phyloP scores from a whole-genome alignment of 352 stramenopile species.

The Globisporangium nodosum region DNA sequence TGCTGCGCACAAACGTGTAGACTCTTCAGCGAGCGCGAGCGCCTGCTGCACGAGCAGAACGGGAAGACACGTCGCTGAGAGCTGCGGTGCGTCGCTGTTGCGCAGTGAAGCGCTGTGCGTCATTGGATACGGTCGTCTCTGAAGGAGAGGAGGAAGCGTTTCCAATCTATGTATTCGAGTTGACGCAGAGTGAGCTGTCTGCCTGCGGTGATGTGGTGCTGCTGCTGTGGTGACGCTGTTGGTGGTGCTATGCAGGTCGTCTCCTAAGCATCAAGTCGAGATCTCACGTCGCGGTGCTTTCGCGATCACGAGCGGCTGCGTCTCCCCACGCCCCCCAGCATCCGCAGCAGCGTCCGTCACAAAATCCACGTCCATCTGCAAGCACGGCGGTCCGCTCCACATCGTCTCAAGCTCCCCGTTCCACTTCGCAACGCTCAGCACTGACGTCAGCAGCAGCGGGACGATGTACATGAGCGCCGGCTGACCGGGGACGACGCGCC shows the following conservation, averaged over 20 bases:
- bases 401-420: slow-evolving; percentile 63
- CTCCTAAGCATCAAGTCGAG: not conserved
- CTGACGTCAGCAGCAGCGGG: slow-evolving; percentile 71
- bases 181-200: not conserved
- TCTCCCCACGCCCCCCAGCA: not conserved
- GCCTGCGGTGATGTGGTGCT: not conserved
- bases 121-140: not conserved
- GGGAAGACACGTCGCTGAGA: not conserved
- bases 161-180: slow-evolving; percentile 2
- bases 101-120: not conserved
- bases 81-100: not conserved
- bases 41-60: slow-evolving; percentile 15
- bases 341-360: not conserved
- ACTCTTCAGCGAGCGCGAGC: slow-evolving; percentile 35
- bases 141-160: not conserved
- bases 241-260: not conserved
- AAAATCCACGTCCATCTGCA: slow-evolving; percentile 16
- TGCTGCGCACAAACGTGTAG: slow-evolving; percentile 1
- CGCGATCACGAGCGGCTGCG: slow-evolving; percentile 8
- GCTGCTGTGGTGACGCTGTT: not conserved
- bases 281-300: not conserved
- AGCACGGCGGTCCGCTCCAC: slow-evolving; percentile 61
- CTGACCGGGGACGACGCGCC: slow-evolving; percentile 84
- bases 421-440: slow-evolving; percentile 44
- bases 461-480: slow-evolving; percentile 96